Base-by-base conservation (phyloP, 1,284 basidiomycete species). In the Irpex sp. region DNA sequence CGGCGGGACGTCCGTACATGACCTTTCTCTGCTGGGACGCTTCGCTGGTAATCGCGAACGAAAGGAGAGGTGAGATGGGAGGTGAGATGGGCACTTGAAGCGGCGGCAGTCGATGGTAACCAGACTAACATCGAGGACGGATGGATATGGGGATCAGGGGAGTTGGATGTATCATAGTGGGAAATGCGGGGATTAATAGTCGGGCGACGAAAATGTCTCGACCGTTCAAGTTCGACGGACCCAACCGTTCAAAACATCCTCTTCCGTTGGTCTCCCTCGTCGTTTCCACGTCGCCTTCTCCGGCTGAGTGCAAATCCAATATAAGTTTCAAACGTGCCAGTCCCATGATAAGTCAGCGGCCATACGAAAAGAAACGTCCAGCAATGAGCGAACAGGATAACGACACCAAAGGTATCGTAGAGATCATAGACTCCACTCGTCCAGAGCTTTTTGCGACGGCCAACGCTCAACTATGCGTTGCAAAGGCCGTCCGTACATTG, bases 251-350 rank as follows among this genome's bases (percentile, higher is more conserved):
- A 62, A 36, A 13, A 50, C 19, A 17, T 62, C 61, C 8, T 33
- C 19, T 11, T 37, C 26, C 5, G 57, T 21, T 17, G 47, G 47
- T 1, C 61, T 33, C 3, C 79, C 76, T 60, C 83, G 77, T 54
- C 84, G 76, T 72, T 86, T 87, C 73, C 90, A 92, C 9, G 82
- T 84, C 0, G 83, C 83, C 61, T 87, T 86, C 71, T 95, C 91
- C 19, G 94, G 79, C 89, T 94, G 64, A 13, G 57, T 51, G 17
- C 35, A n/a, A 39, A 11, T 35, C 1, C 26, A n/a, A 35, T 3
- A 50, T 61, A 9, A 33, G 31, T 33, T 33, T 33, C 31, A 5
- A 33, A 33, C 31, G 31, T 33, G 31, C 31, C 31, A 33, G 31
- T 33, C 1, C 31, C 31, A 33, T 33, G 31, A 33, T 3, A 33